Conservation (phyloP, 2,329 filamentous ascomycete genomes). For the Myrmaecium sp. region DNA sequence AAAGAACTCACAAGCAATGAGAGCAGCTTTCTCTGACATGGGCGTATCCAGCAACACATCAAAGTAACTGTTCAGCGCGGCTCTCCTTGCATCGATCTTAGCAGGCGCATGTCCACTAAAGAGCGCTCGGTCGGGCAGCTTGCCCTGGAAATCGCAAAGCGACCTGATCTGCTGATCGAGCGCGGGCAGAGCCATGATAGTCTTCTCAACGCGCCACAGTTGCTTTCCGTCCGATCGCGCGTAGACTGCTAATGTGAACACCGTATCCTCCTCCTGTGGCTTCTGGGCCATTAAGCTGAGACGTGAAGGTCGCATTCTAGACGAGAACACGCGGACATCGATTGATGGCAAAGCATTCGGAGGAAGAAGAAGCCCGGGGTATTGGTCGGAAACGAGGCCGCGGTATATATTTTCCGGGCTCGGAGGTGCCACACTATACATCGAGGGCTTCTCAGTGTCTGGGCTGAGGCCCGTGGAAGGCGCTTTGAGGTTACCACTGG, state of each 20-base stretch:
- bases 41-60: conserved; percentile 70
- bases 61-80: conserved; percentile 69
- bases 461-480: conserved; percentile 9
- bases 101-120: conserved; percentile 89
- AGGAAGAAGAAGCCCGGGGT: conserved; percentile 67
- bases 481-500: not conserved
- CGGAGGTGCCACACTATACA: conserved; percentile 12
- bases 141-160: conserved; percentile 53
- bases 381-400: conserved; percentile 70
- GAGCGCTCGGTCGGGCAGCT: conserved; percentile 65
- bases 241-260: conserved; percentile 79
- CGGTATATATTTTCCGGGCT: conserved; percentile 43
- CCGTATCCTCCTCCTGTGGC: conserved; percentile 75
- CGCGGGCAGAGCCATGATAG: conserved; percentile 61
- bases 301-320: conserved; percentile 81
- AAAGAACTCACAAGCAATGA: conserved; percentile 76
- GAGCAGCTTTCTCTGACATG: conserved; percentile 57
- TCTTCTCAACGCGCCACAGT: conserved; percentile 90
- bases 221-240: conserved; percentile 60
- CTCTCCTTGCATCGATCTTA: conserved; percentile 73
- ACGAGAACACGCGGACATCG: conserved; percentile 75
- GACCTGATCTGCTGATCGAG: conserved; percentile 70
- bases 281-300: conserved; percentile 68
- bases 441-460: conserved; percentile 14
- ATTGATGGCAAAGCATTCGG: conserved; percentile 81